Base-by-base conservation (phyloP, 2,329 filamentous ascomycete species). In the Penicillium sp. region DNA sequence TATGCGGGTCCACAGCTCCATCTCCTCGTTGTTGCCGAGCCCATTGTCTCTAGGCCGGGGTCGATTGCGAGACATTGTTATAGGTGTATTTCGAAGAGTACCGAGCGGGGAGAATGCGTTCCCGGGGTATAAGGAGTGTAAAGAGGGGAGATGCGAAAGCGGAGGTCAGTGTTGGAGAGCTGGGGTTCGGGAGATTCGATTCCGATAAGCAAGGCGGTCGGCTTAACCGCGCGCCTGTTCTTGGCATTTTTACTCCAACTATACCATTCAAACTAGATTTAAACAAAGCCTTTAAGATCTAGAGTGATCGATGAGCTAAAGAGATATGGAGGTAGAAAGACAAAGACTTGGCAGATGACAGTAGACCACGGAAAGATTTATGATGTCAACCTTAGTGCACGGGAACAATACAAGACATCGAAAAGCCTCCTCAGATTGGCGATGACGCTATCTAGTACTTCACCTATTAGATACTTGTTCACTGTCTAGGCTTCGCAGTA, bases 1-100 rank as follows among this genome's bases (percentile, higher is more conserved):
- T 45, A 78, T 77, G 60, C 74, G 73, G 58, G 76, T 77, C 75
- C 75, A 78, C 67, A 78, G 75, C 56, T 78, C 75, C 58, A 76
- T 72, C 57, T 78, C 76, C 66, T 78, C 76, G 51, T 77, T 77
- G 31, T 74, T 75, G 19, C 74, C 75, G n/a, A 74, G 68, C 25
- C 75, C 75, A 67, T 78, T 77, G 61, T 77, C 75, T 48, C 75
- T 69, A 55, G 72, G 71, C 39, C 76, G 65, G 48, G 76, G 75
- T 52, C 76, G 73, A 62, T 77, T 77, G 56, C 76, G 73, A 37
- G 75, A 78, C 76, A 78, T 78, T 8, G 53, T 61, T 21, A 27
- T 39, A 13, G 10, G 26, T 13, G 19, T 23, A 13, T 14, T 5
- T 21, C 9, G 19, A 19, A 19, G 19, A 9, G 19, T 42, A 1